These are phyloP conservation scores for Kazachstania martiniae DNA, from an alignment of 805 yeast species.

Conservation along the genomic window DNA sequence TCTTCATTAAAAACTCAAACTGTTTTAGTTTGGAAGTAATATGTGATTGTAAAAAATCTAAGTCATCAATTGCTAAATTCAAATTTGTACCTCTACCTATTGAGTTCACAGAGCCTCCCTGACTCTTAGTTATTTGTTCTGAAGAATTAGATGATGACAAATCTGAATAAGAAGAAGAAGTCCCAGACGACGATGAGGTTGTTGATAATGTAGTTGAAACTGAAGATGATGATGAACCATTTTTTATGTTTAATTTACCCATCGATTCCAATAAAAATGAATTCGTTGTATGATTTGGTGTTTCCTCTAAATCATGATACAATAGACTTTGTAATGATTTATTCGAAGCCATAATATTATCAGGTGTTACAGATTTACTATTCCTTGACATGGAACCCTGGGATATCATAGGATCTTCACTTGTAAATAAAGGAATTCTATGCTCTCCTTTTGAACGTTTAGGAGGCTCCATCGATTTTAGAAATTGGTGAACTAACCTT, in stretches of 20 bases:
- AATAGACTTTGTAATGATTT: conserved; percentile 15
- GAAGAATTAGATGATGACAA: conserved; percentile 7
- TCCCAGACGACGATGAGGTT: conserved; percentile 5
- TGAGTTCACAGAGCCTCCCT: background rate
- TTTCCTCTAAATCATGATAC: conserved; percentile 13
- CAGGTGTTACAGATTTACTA: background rate
- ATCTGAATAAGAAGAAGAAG: conserved; percentile 3
- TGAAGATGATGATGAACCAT: background rate
- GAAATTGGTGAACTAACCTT: conserved; percentile 20
- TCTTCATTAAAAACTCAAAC: conserved; percentile 17
- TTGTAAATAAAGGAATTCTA: conserved; percentile 2
- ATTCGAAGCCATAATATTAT: conserved; percentile 3
- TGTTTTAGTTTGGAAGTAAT: conserved; percentile 14
- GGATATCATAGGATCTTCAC: conserved; percentile 2
- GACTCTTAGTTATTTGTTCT: background rate
- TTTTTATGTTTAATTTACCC: background rate
- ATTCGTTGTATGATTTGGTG: conserved; percentile 1
- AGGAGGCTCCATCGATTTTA: conserved; percentile 17
- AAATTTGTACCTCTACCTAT: background rate
- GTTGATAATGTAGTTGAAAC: conserved; percentile 1
- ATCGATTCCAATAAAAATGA: too few relatives aligned
- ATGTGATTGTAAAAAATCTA: conserved; percentile 16
- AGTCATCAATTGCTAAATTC: conserved; percentile 10
- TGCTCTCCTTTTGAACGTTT: conserved; percentile 4
- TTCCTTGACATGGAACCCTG: background rate